Percentiles rank a stretch among this genome's conserved stretches.
Conservation (phyloP, 2,329 filamentous ascomycete genomes). For the Didymella pinodella region DNA sequence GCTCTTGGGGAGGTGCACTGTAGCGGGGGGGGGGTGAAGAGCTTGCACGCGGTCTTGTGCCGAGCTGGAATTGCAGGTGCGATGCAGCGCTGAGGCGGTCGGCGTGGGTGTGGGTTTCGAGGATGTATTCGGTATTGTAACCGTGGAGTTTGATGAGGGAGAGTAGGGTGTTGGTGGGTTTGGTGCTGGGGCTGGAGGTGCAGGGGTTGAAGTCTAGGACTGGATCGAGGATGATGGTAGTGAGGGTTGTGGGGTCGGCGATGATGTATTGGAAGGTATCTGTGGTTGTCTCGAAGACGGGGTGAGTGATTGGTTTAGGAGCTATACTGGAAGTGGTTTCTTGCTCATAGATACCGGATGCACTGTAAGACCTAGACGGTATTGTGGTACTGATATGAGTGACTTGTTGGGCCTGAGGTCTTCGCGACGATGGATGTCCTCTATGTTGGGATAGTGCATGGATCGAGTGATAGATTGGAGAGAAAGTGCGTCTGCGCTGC, state of each 20-base stretch:
- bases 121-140: slow-evolving; percentile 61
- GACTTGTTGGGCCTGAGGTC: neutral
- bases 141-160: slow-evolving; percentile 53
- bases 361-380: neutral
- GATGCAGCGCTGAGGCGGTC: slow-evolving; percentile 67
- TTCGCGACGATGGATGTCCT: neutral
- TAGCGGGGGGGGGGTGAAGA: slow-evolving; percentile 60
- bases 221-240: slow-evolving; percentile 67
- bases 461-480: neutral
- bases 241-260: slow-evolving; percentile 59
- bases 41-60: slow-evolving; percentile 56
- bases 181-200: slow-evolving; percentile 57
- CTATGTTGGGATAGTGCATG: neutral
- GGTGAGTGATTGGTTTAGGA: slow-evolving; percentile 28
- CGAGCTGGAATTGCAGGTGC: slow-evolving; percentile 61
- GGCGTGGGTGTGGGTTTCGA: slow-evolving; percentile 70
- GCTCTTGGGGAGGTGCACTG: slow-evolving; percentile 55
- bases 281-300: slow-evolving; percentile 53
- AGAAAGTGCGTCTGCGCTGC: neutral
- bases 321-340: neutral
- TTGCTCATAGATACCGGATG: neutral
- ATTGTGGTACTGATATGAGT: neutral
- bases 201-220: slow-evolving; percentile 65
- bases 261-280: slow-evolving; percentile 69
- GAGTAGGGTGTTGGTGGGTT: slow-evolving; percentile 62